Base-by-base conservation (phyloP, 148 eudicot species). In the Hydrangea macrophylla region DNA sequence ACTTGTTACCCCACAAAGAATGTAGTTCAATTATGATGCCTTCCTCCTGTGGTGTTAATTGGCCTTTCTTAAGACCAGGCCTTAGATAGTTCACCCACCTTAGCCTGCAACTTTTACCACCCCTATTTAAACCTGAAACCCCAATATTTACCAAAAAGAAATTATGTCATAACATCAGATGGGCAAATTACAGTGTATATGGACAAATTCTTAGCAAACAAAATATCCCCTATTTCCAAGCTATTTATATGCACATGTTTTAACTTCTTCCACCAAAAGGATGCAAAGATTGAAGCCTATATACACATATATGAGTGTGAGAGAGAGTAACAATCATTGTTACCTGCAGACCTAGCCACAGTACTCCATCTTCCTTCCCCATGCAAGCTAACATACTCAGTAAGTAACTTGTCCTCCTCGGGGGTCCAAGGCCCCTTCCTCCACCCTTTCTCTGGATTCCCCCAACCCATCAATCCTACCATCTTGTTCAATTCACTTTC, bases 1-100 rank as follows among this genome's bases (percentile, higher is more conserved):
- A 84, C 92, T 78, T 87, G 86, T 87, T 87, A 59, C 92, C 92
- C 88, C 88, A 87, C 26, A 84, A 69, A 57, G 92, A 80, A 78
- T 87, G 92, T 7, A 87, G 78, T 76, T 87, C 92, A 55, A 84
- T 80, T 55, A 87, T 87, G 75, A 87, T 74, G 70, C 85, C 83
- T 80, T 87, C 86, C 73, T 87, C 92, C 65, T 87, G 86, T 58
- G 88, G 88, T n/a, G 86, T 76, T 8, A 87, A 63, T 53, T 82
- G 86, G 36, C 89, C 85, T 77, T 70, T 80, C 65, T 85, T 88
- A 11, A 88, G 75, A 23, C 89, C 92, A 5, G 92, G 92, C 56
- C 87, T 81, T 39, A 88, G 62, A 65, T 88, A 88, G 67, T 88
- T 88, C 78, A 88, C 92, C 92, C 92, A 88, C 54, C 92, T 76